Evolutionary conservation across 352 stramenopile species (phyloP).

Genomic region (Pythium myriotylum): DNA sequence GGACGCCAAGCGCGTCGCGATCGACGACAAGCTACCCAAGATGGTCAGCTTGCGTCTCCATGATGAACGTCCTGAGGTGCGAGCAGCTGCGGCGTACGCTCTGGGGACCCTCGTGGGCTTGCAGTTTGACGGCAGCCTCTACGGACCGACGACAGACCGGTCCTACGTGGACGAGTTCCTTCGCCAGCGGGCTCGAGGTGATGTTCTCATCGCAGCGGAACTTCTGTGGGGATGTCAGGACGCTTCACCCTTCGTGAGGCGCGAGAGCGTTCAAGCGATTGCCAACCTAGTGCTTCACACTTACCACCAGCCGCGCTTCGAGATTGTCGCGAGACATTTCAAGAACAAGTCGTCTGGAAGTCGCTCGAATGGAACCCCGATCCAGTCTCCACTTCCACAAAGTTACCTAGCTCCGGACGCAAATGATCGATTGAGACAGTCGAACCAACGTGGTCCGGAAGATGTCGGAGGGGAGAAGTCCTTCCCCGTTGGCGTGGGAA

Average conservation of each 20-base stretch:
- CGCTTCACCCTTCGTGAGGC: conserved; percentile 81
- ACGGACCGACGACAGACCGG: conserved; percentile 36
- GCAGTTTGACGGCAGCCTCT: conserved; percentile 59
- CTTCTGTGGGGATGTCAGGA: conserved; percentile 72
- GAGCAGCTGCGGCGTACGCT: conserved; percentile 93
- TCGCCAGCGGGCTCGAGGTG: conserved; percentile 54
- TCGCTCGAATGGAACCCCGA: neutral
- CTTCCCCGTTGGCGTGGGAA: conserved; percentile 26
- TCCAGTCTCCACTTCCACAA: neutral
- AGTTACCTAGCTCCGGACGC: neutral
- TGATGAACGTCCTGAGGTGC: conserved; percentile 90
- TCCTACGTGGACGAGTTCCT: conserved; percentile 63
- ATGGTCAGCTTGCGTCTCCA: conserved; percentile 80
- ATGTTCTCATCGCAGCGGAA: conserved; percentile 74
- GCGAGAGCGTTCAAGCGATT: conserved; percentile 82
- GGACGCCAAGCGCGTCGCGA: conserved; percentile 82
- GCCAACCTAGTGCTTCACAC: conserved; percentile 87
- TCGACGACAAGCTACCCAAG: conserved; percentile 86
- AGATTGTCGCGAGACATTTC: conserved; percentile 80
- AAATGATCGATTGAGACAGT: neutral
- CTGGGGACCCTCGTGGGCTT: conserved; percentile 91
- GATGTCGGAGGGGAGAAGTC: conserved; percentile 10
- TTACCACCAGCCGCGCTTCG: conserved; percentile 84
- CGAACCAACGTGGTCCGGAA: conserved; percentile 1
- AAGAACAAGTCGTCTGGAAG: conserved; percentile 52